phyloP scores from a whole-genome alignment of 2,329 filamentous ascomycete species.

The Aspergillus ruber region DNA sequence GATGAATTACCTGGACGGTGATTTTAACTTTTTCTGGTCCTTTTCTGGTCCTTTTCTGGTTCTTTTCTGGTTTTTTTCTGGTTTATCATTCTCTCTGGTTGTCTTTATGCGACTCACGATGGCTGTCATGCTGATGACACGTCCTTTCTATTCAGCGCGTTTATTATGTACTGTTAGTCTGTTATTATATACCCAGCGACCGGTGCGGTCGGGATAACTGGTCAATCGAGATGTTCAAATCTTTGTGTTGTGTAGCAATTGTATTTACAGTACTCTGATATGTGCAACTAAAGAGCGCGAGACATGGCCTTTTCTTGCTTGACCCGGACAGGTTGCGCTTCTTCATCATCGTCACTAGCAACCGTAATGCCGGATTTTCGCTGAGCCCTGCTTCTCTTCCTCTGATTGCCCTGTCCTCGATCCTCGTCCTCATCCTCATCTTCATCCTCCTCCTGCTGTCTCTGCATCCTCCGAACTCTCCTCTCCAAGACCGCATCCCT shows the following conservation, averaged over 20 bases:
- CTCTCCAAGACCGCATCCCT: conserved; percentile 35
- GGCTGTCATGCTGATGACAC: too few relatives aligned
- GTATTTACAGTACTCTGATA: background rate
- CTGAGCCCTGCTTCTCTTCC: conserved; percentile 7
- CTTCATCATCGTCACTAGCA: conserved; percentile 20
- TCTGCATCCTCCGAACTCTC: conserved; percentile 31
- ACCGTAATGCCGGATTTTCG: conserved; percentile 23
- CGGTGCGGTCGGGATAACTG: background rate
- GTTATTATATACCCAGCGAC: background rate
- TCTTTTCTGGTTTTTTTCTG: too few relatives aligned
- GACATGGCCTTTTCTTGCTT: conserved; percentile 13
- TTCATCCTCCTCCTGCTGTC: conserved; percentile 19
- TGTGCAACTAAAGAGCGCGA: background rate
- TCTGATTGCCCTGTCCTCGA: conserved; percentile 3
- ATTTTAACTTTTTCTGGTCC: background rate
- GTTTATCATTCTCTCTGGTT: too few relatives aligned
- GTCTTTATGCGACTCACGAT: background rate
- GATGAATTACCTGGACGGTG: background rate
- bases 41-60: background rate
- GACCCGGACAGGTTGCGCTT: conserved; percentile 6
- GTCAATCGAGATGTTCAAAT: background rate
- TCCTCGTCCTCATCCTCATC: conserved; percentile 12
- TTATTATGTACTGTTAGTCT: too few relatives aligned
- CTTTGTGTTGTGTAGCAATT: background rate
- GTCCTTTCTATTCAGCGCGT: too few relatives aligned